Base-by-base conservation (phyloP, 495 filamentous ascomycete species). In the Penicillium longicatenatum region DNA sequence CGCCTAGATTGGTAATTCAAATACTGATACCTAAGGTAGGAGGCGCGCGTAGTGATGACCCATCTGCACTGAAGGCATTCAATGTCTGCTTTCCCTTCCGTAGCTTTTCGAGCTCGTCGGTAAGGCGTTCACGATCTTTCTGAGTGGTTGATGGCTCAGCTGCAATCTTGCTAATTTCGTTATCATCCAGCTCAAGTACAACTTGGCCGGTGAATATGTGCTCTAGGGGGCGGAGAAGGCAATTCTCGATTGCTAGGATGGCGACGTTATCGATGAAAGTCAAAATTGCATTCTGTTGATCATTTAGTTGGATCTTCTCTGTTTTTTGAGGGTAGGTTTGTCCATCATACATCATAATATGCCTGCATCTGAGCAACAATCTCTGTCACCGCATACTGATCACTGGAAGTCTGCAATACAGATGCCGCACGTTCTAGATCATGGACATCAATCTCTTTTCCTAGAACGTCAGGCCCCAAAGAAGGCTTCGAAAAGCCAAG, bases 201-300 rank as follows among this genome's bases (percentile, higher is more conserved):
- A 54, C 63, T 2, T 67, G 65, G 30, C 66, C 64, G 24, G 68
- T 71, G 51, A 77, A 68, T 1, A 75, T 53, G 3, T 26, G 2
- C 12, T 59, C 48, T 0, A 76, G 61, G 24, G 67, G 70, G 3
- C 4, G 9, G 8, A 89, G 68, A 39, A 89, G 75, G 63, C 82
- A 83, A 26, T 76, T 73, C 50, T 89, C 86, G 31, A 87, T 80
- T 4, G 79, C 86, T 39, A 86, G 73, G 5, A 76, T 78, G 16
- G 80, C 75, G 24, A 89, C 59, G 43, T 88, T 83, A 37, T 90
- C 84, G n/a, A 86, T 68, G 63, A 90, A 87, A 0, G 75, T 78
- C 58, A 81, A 76, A 51, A 86, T 64, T 0, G 86, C 80, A 61
- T 83, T 80, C 86, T 88, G 7, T 26, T 26, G 24, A 26, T 6